Conservation (phyloP, 176 grass and related monocot genomes). For the Lolium multiflorum region DNA sequence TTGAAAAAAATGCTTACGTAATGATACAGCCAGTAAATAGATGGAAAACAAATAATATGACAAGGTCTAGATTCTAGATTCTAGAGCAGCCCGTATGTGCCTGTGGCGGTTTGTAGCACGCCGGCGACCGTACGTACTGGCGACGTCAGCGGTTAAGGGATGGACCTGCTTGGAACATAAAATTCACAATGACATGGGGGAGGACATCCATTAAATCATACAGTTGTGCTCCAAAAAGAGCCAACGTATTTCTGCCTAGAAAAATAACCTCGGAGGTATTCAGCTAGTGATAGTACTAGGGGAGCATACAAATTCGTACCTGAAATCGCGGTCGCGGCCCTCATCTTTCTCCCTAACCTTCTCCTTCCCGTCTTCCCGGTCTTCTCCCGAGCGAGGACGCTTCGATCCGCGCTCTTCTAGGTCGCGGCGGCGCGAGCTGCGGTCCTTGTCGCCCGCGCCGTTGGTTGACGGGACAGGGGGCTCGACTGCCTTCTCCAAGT, state of each 20-base stretch:
- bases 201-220: no score
- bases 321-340: slow-evolving; percentile 30
- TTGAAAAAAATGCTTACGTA: slow-evolving; percentile 35
- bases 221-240: no score
- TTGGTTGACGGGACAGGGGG: slow-evolving; percentile 51
- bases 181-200: no score
- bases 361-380: slow-evolving; percentile 63
- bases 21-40: slow-evolving; percentile 13
- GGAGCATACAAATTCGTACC: no score
- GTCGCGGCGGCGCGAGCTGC: slow-evolving; percentile 56
- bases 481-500: slow-evolving; percentile 92
- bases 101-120: no score
- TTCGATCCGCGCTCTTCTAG: slow-evolving; percentile 66
- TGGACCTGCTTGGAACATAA: no score
- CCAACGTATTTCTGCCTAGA: no score
- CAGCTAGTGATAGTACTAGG: no score
- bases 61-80: not conserved
- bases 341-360: slow-evolving; percentile 56
- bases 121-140: no score
- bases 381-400: slow-evolving; percentile 67
- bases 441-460: slow-evolving; percentile 70
- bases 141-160: no score
- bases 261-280: no score
- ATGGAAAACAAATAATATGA: slow-evolving; percentile 15
- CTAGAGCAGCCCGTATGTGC: no score